Conservation (phyloP, 75 land plant genomes). For the Cunninghamia lanceolata region DNA sequence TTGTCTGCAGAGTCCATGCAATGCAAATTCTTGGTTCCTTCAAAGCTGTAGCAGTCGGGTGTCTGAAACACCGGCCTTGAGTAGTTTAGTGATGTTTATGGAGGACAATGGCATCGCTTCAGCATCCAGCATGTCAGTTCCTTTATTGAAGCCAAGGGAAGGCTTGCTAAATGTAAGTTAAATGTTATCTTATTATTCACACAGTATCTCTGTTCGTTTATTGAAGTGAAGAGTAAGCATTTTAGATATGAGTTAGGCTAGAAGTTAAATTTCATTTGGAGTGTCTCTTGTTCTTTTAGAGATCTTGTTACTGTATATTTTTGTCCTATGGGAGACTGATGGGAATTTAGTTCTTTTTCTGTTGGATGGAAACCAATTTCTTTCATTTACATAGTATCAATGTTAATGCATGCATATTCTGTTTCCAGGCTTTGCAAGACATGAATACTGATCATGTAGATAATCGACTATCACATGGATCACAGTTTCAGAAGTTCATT, state of each 20-base stretch:
- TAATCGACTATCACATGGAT: neutral
- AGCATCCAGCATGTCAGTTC: neutral
- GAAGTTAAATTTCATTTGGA: neutral
- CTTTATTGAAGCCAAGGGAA: neutral
- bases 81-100: neutral
- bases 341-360: neutral
- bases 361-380: neutral
- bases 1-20: constrained; percentile 27
- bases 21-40: constrained; percentile 29
- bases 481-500: constrained; percentile 6
- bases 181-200: neutral
- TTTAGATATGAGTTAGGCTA: neutral
- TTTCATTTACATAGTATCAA: neutral
- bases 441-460: neutral
- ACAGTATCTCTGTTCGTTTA: neutral
- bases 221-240: neutral
- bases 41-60: constrained; percentile 9
- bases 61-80: neutral
- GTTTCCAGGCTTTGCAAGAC: neutral
- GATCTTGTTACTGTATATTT: neutral
- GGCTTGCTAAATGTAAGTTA: neutral
- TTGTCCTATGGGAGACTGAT: neutral
- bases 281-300: neutral
- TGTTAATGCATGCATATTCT: constrained; percentile 1
- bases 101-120: constrained; percentile 15